Evolutionary conservation across 371 early-diverging fungal species (phyloP), one percentile per base, ranked within the genome.

Genomic region (Batkoa obscura): DNA sequence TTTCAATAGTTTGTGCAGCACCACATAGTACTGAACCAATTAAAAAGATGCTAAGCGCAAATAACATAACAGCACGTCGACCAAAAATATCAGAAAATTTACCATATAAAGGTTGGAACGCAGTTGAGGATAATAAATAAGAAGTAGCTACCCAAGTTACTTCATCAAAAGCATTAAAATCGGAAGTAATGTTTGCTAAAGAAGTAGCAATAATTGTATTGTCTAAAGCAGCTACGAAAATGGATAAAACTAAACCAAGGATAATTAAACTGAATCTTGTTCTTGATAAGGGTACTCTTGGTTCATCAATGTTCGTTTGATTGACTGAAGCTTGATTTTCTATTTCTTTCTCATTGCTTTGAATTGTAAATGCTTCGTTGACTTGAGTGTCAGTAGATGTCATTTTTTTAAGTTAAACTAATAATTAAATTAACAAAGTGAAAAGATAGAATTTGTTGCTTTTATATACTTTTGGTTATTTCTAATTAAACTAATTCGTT

Each of bases 131-230:
- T 51, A 88, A 66, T 69, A 88, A 64, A 61, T 84, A 86, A 1
- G 83, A 66, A 0, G 80, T 81, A 2, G 76, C 80, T 31, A 87
- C 74, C 88, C 86, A 87, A 0, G 84, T 73, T 15, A 78, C 73
- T 17, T 74, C 58, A 32, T 68, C 67, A 0, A 84, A 65, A 10
- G 75, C 72, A 23, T 80, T 69, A 60, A 88, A 87, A 30, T 86
- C 86, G 12, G 68, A 72, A 23, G 83, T 77, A 57, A 92, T 88
- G 15, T 72, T 74, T 38, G 84, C 78, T 32, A 85, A 72, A 35
- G 84, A 78, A 13, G 81, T 84, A n/a, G 89, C 78, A 8, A 92
- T 78, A 58, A 88, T 82, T 30, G 85, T 86, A 55, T 72, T 69
- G 59, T 84, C 84, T 36, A 84, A 65, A 43, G 72, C 74, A 0